Base-by-base conservation (phyloP, 139 green algal species). In the Limnomonas spitsbergensis region DNA sequence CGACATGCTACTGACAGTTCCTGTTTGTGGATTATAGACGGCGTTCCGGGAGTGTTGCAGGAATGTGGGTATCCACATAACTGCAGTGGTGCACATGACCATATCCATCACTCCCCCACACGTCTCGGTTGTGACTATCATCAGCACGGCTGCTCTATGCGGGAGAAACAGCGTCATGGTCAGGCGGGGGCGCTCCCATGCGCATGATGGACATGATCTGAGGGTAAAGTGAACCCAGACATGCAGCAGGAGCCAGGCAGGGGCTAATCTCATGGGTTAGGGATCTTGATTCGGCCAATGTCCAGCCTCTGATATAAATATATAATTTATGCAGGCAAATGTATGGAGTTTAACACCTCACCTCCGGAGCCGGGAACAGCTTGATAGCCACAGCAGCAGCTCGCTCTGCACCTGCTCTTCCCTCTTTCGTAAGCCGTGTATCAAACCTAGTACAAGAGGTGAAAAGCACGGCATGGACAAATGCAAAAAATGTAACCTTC, bases 291-390 rank as follows among this genome's bases (percentile, higher is more conserved):
- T 61, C n/a, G n/a, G n/a, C n/a, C n/a, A n/a, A n/a, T n/a, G n/a
- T n/a, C n/a, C n/a, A n/a, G n/a, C n/a, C n/a, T n/a, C n/a, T n/a
- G n/a, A n/a, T n/a, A n/a, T n/a, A n/a, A n/a, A n/a, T n/a, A n/a
- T n/a, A n/a, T n/a, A n/a, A n/a, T n/a, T n/a, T n/a, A n/a, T n/a
- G n/a, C n/a, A n/a, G n/a, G n/a, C n/a, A n/a, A n/a, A n/a, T n/a
- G n/a, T n/a, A n/a, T n/a, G n/a, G n/a, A 61, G 47, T 29, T 61
- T 14, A 61, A 20, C 47, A 14, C 61, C 38, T 61, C 70, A 76
- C 70, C 40, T 76, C 39, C 4, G 70, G 47, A 20, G 42, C 26
- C 35, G 74, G 74, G 3, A 2, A 9, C 70, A 76, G 27, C 7
- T 66, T 61, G 38, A 26, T 27, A 36, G 70, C 27, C 2, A 66